Conservation (phyloP, 371 early-diverging fungal genomes). For the Mortierella sp. region DNA sequence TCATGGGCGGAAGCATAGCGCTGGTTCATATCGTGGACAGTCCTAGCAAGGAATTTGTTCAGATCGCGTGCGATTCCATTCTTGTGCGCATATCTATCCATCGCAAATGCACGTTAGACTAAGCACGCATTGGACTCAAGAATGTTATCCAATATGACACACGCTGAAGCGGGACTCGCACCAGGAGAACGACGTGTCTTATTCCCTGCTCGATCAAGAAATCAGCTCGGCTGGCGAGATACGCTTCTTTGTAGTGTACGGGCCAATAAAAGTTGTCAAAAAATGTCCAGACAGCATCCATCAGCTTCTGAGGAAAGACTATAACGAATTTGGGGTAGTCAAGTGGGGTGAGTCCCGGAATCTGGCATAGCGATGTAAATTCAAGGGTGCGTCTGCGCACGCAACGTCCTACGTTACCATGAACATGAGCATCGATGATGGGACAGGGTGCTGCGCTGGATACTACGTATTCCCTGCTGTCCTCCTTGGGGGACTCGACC, state of each 20-base stretch:
- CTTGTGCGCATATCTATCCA: conserved; percentile 53
- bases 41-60: conserved; percentile 41
- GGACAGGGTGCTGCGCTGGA: conserved; percentile 34
- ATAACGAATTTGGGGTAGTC: background rate
- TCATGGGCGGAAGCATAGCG: conserved; percentile 9
- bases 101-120: too few species aligned
- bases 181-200: conserved; percentile 52
- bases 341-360: background rate
- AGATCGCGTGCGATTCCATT: conserved; percentile 53
- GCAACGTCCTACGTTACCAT: conserved; percentile 18
- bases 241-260: conserved; percentile 47
- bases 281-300: conserved; percentile 56
- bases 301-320: conserved; percentile 52
- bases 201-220: conserved; percentile 50
- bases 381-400: too few species aligned
- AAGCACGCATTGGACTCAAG: too few species aligned
- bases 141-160: too few species aligned
- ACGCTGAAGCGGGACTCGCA: too few species aligned
- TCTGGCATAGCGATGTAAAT: too few species aligned
- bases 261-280: conserved; percentile 55
- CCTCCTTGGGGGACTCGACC: too few species aligned
- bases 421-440: conserved; percentile 55
- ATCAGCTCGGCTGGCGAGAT: conserved; percentile 33
- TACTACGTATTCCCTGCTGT: conserved; percentile 37
- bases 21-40: conserved; percentile 43